Evolutionary conservation across 306 rosid genomes (phyloP).

Genomic region (Gleditsia sinensis): DNA sequence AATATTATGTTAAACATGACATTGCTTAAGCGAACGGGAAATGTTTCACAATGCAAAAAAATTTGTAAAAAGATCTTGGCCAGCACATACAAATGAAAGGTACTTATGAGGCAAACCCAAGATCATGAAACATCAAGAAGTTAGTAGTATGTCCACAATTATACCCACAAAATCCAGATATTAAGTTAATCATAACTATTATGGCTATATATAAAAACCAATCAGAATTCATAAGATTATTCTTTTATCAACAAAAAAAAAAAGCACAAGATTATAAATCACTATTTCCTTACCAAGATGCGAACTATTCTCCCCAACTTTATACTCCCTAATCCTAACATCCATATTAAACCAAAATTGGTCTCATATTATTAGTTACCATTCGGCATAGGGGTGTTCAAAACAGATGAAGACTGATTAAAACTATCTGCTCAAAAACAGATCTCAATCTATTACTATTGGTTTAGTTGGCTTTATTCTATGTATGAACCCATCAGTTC

Average conservation of each 20-base stretch:
- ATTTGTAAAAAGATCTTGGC: slow-evolving; percentile 24
- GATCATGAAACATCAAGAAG: slow-evolving; percentile 35
- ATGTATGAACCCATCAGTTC: background rate
- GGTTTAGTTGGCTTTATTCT: background rate
- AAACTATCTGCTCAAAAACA: background rate
- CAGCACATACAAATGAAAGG: slow-evolving; percentile 15
- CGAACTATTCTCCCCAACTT: background rate
- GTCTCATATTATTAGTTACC: background rate
- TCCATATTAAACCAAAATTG: background rate
- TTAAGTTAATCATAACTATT: background rate
- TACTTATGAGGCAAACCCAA: slow-evolving; percentile 28
- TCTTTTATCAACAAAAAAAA: background rate
- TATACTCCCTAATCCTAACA: background rate
- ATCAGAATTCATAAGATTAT: background rate
- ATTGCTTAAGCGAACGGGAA: slow-evolving; percentile 6
- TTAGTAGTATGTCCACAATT: slow-evolving; percentile 13
- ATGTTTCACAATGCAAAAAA: slow-evolving; percentile 30
- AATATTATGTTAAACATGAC: slow-evolving; percentile 22
- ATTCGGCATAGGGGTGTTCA: background rate
- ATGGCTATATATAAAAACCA: background rate
- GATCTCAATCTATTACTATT: background rate
- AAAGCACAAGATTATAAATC: background rate
- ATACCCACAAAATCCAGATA: slow-evolving; percentile 20
- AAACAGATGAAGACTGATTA: background rate
- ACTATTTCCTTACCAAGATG: background rate